Evolutionary conservation across 441 rosid genomes (phyloP).

Genomic region (Syzygium malaccense): DNA sequence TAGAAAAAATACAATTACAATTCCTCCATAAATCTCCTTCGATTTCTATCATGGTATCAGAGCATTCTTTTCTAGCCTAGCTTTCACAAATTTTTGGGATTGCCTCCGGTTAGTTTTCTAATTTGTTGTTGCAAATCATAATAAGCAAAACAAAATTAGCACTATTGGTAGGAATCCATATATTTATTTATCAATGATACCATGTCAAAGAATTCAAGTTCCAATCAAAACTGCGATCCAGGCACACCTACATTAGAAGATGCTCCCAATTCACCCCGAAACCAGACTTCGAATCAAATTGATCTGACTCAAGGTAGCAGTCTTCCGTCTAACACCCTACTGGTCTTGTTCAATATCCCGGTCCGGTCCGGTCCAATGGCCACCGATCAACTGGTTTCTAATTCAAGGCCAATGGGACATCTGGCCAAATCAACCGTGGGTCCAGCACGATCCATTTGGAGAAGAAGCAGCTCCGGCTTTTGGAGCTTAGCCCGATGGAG

Average conservation of each 20-base stretch:
- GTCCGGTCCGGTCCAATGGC: not conserved
- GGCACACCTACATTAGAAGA: not conserved
- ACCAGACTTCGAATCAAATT: not conserved
- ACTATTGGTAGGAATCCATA: no score
- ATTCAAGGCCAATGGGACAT: not conserved
- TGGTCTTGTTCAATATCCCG: not conserved
- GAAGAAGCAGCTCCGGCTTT: not conserved
- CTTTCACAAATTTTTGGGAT: no score
- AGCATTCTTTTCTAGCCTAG: no score
- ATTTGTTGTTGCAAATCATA: no score
- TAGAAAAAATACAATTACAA: no score
- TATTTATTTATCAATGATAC: no score
- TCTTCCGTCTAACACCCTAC: not conserved
- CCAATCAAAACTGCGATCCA: not conserved
- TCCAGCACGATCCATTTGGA: not conserved
- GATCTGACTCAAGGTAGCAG: not conserved
- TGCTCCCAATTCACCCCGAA: not conserved
- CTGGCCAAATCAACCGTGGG: not conserved
- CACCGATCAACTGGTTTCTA: not conserved
- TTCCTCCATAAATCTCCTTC: no score
- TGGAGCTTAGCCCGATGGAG: not conserved
- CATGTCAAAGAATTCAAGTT: not conserved
- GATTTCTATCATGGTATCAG: no score
- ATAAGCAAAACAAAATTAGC: no score
- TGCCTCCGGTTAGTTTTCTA: no score